Percentiles rank a stretch among this genome's conserved stretches.
Conservation (phyloP, 1,139 yeast species). For the Diutina ranongensis region DNA sequence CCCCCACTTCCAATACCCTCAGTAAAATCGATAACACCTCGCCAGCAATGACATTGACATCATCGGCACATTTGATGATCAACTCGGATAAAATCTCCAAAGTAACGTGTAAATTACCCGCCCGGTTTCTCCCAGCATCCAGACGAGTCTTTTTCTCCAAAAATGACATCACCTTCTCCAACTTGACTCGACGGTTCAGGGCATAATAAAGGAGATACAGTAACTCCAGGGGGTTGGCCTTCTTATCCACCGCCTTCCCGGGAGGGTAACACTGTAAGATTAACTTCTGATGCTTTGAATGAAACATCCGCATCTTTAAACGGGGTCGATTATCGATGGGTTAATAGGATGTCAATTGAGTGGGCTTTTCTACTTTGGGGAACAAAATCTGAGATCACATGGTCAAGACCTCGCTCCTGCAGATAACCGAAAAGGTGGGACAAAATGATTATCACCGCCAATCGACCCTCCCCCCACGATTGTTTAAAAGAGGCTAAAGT, state of each 20-base stretch:
- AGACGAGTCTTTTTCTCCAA: slow-evolving; percentile 49
- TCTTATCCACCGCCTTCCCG: slow-evolving; percentile 74
- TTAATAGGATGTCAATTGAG: no score
- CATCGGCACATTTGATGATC: slow-evolving; percentile 68
- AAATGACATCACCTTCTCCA: slow-evolving; percentile 74
- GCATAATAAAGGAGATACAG: slow-evolving; percentile 85
- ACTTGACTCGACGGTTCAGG: slow-evolving; percentile 78
- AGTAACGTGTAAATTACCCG: slow-evolving; percentile 80
- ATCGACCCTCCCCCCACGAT: no score
- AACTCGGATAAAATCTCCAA: slow-evolving; percentile 58
- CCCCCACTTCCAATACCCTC: slow-evolving; percentile 35
- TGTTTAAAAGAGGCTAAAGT: no score
- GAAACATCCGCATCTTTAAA: slow-evolving; percentile 9
- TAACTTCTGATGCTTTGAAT: slow-evolving; percentile 81
- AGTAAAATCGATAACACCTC: slow-evolving; percentile 40
- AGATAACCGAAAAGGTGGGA: no score
- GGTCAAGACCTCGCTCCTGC: not conserved
- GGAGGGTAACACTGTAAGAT: slow-evolving; percentile 90
- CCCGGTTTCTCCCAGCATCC: slow-evolving; percentile 50
- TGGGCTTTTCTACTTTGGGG: no score
- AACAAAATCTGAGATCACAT: no score
- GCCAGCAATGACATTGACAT: slow-evolving; percentile 71
- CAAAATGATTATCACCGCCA: no score
- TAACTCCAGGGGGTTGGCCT: slow-evolving; percentile 85
- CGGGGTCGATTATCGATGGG: not conserved